Evolutionary conservation across 148 eudicot genomes (phyloP).

Genomic region (Rheum nobile): DNA sequence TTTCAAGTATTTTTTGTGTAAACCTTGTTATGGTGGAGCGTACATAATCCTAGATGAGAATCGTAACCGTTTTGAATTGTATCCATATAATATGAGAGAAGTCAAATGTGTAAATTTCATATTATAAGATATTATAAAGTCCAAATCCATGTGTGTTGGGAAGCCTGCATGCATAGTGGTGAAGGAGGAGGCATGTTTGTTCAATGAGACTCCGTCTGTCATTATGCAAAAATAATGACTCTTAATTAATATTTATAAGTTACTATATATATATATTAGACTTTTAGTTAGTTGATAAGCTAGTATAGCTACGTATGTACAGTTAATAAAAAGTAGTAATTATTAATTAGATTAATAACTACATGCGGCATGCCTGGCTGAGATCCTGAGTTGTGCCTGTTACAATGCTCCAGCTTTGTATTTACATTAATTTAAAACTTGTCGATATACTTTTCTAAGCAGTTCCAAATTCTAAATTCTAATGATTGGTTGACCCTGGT

Average conservation of each 20-base stretch:
- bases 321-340: not conserved
- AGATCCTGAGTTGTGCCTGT: not conserved
- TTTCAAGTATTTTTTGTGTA: not conserved
- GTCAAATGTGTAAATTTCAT: not conserved
- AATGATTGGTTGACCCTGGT: slow-evolving; percentile 1
- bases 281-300: not conserved
- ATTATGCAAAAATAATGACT: not conserved
- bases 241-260: not conserved
- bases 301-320: not conserved
- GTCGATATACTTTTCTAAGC: not conserved
- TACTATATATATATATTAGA: too few relatives aligned
- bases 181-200: not conserved
- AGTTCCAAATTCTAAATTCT: too few relatives aligned
- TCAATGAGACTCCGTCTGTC: not conserved
- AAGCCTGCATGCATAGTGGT: not conserved
- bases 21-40: not conserved
- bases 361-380: slow-evolving; percentile 1
- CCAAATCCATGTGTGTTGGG: not conserved
- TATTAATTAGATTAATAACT: not conserved
- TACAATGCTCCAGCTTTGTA: not conserved
- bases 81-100: not conserved
- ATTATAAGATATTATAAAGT: not conserved
- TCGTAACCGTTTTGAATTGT: not conserved
- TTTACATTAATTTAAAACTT: not conserved
- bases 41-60: not conserved